Base-by-base conservation (phyloP, 306 rosid species). In the Quercus cerris region DNA sequence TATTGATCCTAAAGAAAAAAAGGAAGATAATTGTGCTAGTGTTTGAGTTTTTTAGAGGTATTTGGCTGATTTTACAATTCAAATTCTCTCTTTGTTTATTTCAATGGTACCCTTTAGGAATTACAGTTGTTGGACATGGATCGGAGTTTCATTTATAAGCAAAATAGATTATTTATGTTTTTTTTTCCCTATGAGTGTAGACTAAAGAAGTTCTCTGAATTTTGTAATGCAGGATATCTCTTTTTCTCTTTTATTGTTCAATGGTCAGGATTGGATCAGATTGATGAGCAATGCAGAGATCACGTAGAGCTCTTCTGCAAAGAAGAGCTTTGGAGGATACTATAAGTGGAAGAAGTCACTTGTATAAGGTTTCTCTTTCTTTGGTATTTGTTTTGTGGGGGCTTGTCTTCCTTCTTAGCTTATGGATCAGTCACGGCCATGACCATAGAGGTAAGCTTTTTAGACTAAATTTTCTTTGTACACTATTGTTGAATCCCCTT, bases 271-370 rank as follows among this genome's bases (percentile, higher is more conserved):
- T 35, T 80, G 85, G 72, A 83, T 76, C 77, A 82, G 85, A 81
- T 93, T 91, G 80, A 90, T 90, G 93, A 82, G 87, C 89, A 30
- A 95, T 93, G 99, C 99, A 91, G 89, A 86, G 88, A 77, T 90
- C 94, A 44, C 89, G 88, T 70, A 86, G 85, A 84, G 93, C 98
- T 90, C 87, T 91, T 93, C 87, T 90, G 63, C 71, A 73, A 35
- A 84, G 89, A 90, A 90, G 93, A 91, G 91, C 93, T 81, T 52
- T 81, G 69, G 85, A 83, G 91, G 82, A 81, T 76, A 80, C 67
- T 74, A 73, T 85, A 56, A 78, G 51, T 11, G 92, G 91, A 81
- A 88, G 80, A 78, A 87, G 73, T 83, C 83, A 67, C 63, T 79
- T 93, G 56, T 91, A 89, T 75, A 91, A 86, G 80, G 76, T 90